Percentiles rank a stretch among this genome's conserved stretches.
These are phyloP conservation scores for Umbelopsis sp. DNA, from an alignment of 371 early-diverging fungal genomes.

Conservation along the genomic window DNA sequence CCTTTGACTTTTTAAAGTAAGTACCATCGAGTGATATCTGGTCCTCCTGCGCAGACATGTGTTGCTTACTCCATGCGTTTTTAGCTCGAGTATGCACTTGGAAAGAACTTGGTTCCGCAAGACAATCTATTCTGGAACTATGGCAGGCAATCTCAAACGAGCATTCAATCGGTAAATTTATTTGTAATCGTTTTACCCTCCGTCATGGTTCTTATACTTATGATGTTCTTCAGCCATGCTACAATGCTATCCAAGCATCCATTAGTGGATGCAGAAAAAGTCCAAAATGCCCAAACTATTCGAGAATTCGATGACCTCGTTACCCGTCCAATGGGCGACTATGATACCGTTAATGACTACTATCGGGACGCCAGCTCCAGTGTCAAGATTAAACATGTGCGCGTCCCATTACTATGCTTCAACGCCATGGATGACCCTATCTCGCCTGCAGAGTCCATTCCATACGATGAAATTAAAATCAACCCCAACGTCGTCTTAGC, in stretches of 20 bases:
- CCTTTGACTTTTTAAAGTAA: slow-evolving; percentile 75
- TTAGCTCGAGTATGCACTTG: slow-evolving; percentile 43
- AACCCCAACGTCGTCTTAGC: slow-evolving; percentile 91
- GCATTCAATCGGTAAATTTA: slow-evolving; percentile 52
- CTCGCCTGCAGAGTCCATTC: slow-evolving; percentile 71
- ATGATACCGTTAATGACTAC: slow-evolving; percentile 81
- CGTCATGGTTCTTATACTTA: background rate
- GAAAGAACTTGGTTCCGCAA: slow-evolving; percentile 58
- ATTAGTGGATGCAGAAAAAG: slow-evolving; percentile 56
- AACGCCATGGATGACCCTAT: slow-evolving; percentile 95
- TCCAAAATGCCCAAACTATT: slow-evolving; percentile 56
- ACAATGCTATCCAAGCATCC: slow-evolving; percentile 56
- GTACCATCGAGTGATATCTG: background rate
- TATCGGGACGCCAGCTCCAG: slow-evolving; percentile 78
- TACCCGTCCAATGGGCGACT: slow-evolving; percentile 74
- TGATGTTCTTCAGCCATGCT: slow-evolving; percentile 44
- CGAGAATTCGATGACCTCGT: slow-evolving; percentile 81
- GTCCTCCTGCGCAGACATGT: background rate
- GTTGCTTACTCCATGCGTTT: background rate
- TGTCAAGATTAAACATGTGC: slow-evolving; percentile 74
- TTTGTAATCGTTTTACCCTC: background rate
- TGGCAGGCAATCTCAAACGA: slow-evolving; percentile 72
- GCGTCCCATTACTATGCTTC: slow-evolving; percentile 80
- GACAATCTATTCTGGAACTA: slow-evolving; percentile 66
- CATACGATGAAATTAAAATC: slow-evolving; percentile 66